Evolutionary conservation across 2,329 filamentous ascomycete species (phyloP).

Genomic region (Trichoderma sp.): DNA sequence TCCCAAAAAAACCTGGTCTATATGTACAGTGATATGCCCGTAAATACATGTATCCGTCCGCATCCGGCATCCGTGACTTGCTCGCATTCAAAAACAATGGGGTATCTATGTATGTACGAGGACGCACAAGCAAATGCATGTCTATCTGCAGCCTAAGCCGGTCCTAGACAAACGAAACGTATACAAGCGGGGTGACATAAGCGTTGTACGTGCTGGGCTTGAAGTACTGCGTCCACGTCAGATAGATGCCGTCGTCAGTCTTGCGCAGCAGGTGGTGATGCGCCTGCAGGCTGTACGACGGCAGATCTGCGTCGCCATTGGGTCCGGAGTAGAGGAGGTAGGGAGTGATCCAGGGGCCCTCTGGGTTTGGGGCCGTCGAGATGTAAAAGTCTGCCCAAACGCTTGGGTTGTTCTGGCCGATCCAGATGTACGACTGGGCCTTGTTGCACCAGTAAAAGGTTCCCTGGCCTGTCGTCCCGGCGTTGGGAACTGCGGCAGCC

Average conservation of each 20-base stretch:
- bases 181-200: constrained; percentile 29
- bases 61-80: not conserved
- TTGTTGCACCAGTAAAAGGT: constrained; percentile 34
- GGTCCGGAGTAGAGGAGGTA: constrained; percentile 27
- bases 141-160: constrained; percentile 7
- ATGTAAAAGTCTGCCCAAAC: constrained; percentile 34
- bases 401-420: constrained; percentile 32
- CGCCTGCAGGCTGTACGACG: constrained; percentile 29
- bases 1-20: constrained; percentile 6
- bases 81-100: constrained; percentile 11
- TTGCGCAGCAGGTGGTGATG: constrained; percentile 28
- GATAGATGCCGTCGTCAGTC: constrained; percentile 29
- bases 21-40: not conserved
- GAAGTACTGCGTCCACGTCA: constrained; percentile 30
- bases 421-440: constrained; percentile 33
- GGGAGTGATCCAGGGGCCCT: constrained; percentile 27
- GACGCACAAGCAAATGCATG: not conserved
- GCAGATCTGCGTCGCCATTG: constrained; percentile 25
- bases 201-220: constrained; percentile 26
- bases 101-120: constrained; percentile 9
- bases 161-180: constrained; percentile 30
- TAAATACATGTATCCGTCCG: not conserved
- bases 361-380: constrained; percentile 31
- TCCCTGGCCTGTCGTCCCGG: constrained; percentile 34
- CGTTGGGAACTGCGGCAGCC: constrained; percentile 30